Evolutionary conservation across 306 rosid genomes (phyloP), one percentile per base, ranked within the genome.

Genomic region (Trifolium subterraneum): DNA sequence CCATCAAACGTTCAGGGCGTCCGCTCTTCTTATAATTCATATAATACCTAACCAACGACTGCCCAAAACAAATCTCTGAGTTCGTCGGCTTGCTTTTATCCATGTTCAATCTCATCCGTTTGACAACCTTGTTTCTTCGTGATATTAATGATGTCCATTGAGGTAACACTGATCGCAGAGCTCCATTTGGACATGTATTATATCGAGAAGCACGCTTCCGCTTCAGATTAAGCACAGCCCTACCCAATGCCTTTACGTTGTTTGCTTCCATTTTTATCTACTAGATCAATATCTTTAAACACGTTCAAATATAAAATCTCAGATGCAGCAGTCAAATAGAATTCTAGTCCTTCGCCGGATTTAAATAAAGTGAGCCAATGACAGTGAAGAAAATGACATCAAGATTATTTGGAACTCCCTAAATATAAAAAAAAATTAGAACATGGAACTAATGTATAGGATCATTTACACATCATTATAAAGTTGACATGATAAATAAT

Each of bases 221-320:
- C 73, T 92, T 92, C 63, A 83, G 64, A 70, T 79, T 76, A 1
- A 71, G 79, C 51, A 70, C 48, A 71, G 36, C 85, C 70, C 78
- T 87, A 90, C 81, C 98, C 98, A 71, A 92, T 85, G 54, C 96
- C 98, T 79, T 88, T 71, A 18, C 96, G 88, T 23, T 78, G 63
- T 84, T 84, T 77, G 85, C 59, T 79, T 88, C 87, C 96, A 92
- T 92, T 82, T 78, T 59, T 66, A 70, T 70, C 77, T 70, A 70
- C 93, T 81, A 72, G 75, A 85, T 67, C 81, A 81, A 88, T 86
- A 74, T 60, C 84, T 86, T 78, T 88, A 78, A 62, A 75, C 82
- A 80, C 68, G 56, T 56, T 68, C 56, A 78, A 83, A 80, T 58
- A 81, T 78, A 88, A 71, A 90, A 85, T 72, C 83, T 78, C 54